Base-by-base conservation (phyloP, 2,329 filamentous ascomycete genomes). In the Aspergillus pseudoviridinutans region DNA sequence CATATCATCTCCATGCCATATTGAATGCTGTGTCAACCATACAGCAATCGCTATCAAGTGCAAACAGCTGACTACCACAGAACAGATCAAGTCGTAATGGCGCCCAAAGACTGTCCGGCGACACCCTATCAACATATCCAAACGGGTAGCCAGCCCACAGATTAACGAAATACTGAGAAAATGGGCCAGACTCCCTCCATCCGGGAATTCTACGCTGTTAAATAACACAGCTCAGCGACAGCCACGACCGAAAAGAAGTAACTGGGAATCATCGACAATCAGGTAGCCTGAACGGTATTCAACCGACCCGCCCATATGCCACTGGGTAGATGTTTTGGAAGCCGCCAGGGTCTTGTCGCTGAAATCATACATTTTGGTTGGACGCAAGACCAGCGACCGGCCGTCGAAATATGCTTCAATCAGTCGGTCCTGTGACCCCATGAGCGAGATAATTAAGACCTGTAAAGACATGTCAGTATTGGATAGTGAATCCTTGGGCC, bases 361-460 rank as follows among this genome's bases (percentile, higher is more conserved):
- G 42, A 61, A 58, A 57, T 64, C 56, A 53, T 58, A 60, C 35
- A 61, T 1, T 29, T 64, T 60, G 49, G 54, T 64, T 32, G 24
- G 53, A 10, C 57, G 60, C 49, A 63, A 9, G 17, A 63, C 41
- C 38, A 64, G 53, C 5, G 25, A 27, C 1, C 53, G 29, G 47
- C 25, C 56, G 8, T 63, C 4, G 38, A 63, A 65, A 49, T 52
- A 61, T 1, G 56, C 55, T 55, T 64, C 62, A 44, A 64, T 57
- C 3, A 56, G 53, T 44, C 63, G 61, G 22, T 47, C 54, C 8
- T 64, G 47, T 1, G 55, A 10, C 12, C 60, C 60, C 58, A 63
- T 60, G 38, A 63, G 54, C 3, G 63, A 65, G 41, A 64, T 51
- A 12, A 63, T 25, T 14, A 64, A 46, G 6, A 65, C 57, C 56